Conservation (phyloP, 495 filamentous ascomycete species). For the Neurospora sp. region DNA sequence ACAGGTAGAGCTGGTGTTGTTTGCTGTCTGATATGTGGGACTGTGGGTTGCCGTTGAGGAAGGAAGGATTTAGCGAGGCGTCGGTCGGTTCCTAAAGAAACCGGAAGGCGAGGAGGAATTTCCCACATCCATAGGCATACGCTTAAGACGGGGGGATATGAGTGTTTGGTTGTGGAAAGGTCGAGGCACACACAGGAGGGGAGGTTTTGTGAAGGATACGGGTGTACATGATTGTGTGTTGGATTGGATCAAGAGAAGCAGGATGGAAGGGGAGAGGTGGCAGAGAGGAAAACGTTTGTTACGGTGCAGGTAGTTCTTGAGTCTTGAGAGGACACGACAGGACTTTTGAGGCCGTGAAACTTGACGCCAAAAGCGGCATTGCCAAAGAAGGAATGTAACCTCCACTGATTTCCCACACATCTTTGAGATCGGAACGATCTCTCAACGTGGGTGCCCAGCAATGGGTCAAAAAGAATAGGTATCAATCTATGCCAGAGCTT, state of each 20-base stretch:
- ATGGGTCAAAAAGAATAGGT: no score
- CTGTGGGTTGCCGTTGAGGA: neutral
- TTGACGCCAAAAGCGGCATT: no score
- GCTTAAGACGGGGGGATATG: conserved; percentile 1
- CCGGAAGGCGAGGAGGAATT: conserved; percentile 3
- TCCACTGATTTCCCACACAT: no score
- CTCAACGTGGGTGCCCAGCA: no score
- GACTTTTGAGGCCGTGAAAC: no score
- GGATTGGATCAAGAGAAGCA: neutral
- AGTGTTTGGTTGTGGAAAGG: conserved; percentile 6
- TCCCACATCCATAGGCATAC: conserved; percentile 9
- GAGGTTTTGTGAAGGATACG: neutral
- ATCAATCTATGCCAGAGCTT: no score
- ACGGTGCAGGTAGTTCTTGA: neutral
- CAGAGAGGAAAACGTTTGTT: neutral
- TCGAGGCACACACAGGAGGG: neutral
- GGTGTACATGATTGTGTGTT: conserved; percentile 6
- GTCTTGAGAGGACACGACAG: no score
- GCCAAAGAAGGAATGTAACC: no score
- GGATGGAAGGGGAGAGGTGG: neutral
- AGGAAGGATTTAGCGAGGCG: conserved; percentile 5
- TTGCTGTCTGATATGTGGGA: no score
- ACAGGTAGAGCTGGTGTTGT: no score
- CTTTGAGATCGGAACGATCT: no score
- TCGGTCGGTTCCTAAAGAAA: neutral